phyloP scores from a whole-genome alignment of 306 rosid genomes.

The Coriaria nepalensis region DNA sequence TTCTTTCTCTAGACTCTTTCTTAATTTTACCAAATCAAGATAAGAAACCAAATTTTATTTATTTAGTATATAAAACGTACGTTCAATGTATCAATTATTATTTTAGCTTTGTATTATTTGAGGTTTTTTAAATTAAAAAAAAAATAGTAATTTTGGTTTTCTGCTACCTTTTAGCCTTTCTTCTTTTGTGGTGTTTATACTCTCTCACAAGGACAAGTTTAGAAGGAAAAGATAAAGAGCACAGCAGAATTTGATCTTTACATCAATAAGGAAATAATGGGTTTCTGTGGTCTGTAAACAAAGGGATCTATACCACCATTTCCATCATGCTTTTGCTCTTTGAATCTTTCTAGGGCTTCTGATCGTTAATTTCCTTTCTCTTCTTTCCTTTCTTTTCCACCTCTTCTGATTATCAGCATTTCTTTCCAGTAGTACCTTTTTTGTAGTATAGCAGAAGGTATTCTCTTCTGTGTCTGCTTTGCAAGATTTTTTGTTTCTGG shows the following conservation, averaged over 20 bases:
- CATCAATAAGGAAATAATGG: background rate
- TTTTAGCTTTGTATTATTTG: too few relatives aligned
- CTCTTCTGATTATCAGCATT: background rate
- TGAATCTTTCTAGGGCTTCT: conserved; percentile 5
- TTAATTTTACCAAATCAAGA: conserved; percentile 18
- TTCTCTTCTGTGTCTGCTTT: too few relatives aligned
- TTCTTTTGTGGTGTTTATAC: background rate
- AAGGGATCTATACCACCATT: background rate
- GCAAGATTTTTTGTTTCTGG: too few relatives aligned
- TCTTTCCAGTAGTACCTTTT: background rate
- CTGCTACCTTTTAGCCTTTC: background rate
- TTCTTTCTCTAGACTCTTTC: background rate
- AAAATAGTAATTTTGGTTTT: too few relatives aligned
- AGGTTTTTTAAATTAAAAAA: too few relatives aligned
- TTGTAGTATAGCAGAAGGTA: too few relatives aligned
- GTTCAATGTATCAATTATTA: too few relatives aligned
- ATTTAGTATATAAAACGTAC: too few relatives aligned
- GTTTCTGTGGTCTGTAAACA: background rate
- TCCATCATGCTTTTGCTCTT: background rate
- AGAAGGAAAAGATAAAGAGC: too few relatives aligned
- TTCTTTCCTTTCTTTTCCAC: background rate
- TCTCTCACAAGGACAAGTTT: too few relatives aligned
- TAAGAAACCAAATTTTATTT: background rate
- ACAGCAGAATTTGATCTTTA: background rate
- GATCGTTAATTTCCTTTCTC: background rate